Conservation (phyloP, 2,329 filamentous ascomycete genomes). For the Neobulgaria alba region DNA sequence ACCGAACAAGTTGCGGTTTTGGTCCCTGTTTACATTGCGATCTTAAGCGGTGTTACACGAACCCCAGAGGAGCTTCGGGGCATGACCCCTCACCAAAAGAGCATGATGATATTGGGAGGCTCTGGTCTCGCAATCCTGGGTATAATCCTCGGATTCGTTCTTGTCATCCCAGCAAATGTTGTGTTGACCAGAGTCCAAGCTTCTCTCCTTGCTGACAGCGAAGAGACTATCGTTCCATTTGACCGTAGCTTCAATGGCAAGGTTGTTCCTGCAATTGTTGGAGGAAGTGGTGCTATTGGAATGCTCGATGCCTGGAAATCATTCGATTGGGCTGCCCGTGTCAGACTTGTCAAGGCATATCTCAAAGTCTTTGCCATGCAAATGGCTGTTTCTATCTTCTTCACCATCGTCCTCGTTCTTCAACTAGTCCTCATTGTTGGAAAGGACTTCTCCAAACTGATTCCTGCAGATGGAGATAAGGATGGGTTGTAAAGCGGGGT, state of each 20-base stretch:
- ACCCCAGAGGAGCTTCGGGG: conserved; percentile 14
- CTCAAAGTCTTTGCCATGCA: conserved; percentile 58
- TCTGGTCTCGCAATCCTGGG: conserved; percentile 37
- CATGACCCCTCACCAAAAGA: conserved; percentile 29
- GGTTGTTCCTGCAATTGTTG: conserved; percentile 65
- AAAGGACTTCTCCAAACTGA: conserved; percentile 13
- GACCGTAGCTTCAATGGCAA: conserved; percentile 78
- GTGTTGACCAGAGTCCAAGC: conserved; percentile 78
- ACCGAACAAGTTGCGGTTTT: conserved; percentile 42
- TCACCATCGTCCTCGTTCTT: conserved; percentile 41
- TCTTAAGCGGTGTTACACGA: conserved; percentile 30
- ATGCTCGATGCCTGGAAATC: conserved; percentile 71
- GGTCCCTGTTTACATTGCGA: conserved; percentile 40
- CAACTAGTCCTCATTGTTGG: conserved; percentile 44
- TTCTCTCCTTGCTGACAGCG: conserved; percentile 70
- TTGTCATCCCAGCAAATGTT: conserved; percentile 68
- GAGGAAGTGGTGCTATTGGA: conserved; percentile 61
- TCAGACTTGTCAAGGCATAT: conserved; percentile 66
- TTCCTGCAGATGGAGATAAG: conserved; percentile 9
- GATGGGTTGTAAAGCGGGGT: too few relatives aligned
- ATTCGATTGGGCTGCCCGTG: conserved; percentile 64
- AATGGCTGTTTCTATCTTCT: conserved; percentile 37
- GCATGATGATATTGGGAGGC: conserved; percentile 36
- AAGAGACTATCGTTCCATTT: conserved; percentile 81
- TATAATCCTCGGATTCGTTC: conserved; percentile 46